Base-by-base conservation (phyloP, 2,329 filamentous ascomycete genomes). In the Sporothrix luriei region DNA sequence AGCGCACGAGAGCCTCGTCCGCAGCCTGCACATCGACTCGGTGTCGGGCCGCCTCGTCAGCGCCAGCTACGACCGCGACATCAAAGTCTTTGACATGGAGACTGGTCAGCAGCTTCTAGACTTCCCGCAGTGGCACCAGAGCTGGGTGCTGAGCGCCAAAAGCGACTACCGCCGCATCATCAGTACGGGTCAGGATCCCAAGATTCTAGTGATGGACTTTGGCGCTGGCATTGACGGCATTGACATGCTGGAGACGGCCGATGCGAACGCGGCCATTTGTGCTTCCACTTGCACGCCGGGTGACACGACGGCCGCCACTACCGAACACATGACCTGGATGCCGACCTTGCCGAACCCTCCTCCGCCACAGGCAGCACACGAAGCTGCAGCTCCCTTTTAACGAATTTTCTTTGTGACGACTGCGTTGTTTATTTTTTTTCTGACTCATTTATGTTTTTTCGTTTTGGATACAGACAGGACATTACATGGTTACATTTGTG, bases 141-240 rank as follows among this genome's bases (percentile, higher is more conserved):
- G 93, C 80, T 99, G 95, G 95, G 96, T 99, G 76, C 82, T 99
- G 71, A 94, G 92, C 73, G 95, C 95, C 66, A 97, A 97, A 84
- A 94, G 92, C 73, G 94, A 99, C 78, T 98, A 98, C 79, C 86
- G 94, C 71, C 88, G 95, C 72, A 95, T 99, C 73, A 92, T 99
- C 72, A 95, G 93, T 75, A 97, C 94, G 0, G 95, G 94, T 65
- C 95, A 99, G 79, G 94, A 97, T 76, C 91, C 94, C 46, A 90
- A 96, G 77, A 93, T 96, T 66, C 82, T 98, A 70, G 91, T 99
- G 71, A 90, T 98, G 84, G 95, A 99, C 81, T 99, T 98, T 81
- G 95, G 88, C 40, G 83, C 84, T 21, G 84, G 82, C 55, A 81
- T 90, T 5, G 77, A 82, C 38, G 84, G 87, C 38, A 85, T 91